phyloP scores from a whole-genome alignment of 1,284 basidiomycete species.

The Rhodotorula glutinis region DNA sequence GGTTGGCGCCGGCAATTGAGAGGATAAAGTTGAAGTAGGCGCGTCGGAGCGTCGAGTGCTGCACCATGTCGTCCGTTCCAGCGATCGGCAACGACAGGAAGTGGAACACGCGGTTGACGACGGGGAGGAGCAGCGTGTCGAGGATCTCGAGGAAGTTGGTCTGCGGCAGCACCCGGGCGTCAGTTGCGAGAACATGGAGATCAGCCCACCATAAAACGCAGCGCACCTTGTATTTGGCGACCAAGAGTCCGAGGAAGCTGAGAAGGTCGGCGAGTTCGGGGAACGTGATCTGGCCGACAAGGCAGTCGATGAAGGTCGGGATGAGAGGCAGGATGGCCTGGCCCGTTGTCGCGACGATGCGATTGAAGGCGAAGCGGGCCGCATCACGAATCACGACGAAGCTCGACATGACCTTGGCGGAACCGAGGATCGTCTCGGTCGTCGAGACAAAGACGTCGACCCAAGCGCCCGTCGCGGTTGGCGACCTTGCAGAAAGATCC shows the following conservation, averaged over 20 bases:
- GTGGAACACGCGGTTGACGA: constrained; percentile 77
- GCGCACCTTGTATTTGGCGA: constrained; percentile 83
- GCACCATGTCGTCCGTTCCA: constrained; percentile 85
- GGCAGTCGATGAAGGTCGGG: constrained; percentile 78
- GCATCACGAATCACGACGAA: constrained; percentile 89
- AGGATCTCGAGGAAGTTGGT: constrained; percentile 76
- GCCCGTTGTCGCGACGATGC: constrained; percentile 85
- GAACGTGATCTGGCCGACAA: constrained; percentile 86
- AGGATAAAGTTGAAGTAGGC: constrained; percentile 84
- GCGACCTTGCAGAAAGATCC: constrained; percentile 62
- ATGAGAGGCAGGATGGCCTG: constrained; percentile 66
- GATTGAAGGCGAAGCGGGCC: constrained; percentile 87
- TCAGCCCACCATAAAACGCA: neutral
- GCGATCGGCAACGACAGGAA: constrained; percentile 76
- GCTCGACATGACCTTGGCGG: constrained; percentile 80
- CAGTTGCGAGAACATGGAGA: neutral
- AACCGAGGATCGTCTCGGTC: constrained; percentile 84
- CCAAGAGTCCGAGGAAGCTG: constrained; percentile 84
- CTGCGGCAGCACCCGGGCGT: constrained; percentile 48
- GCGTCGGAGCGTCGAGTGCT: constrained; percentile 81
- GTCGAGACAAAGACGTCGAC: constrained; percentile 79
- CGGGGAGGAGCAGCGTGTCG: constrained; percentile 82
- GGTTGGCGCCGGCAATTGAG: constrained; percentile 72
- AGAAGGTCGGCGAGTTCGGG: constrained; percentile 93
- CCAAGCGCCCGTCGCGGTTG: constrained; percentile 67